Percentiles rank a stretch among this genome's conserved stretches.
phyloP scores from a whole-genome alignment of 257 asterid species.

The Ajuga chamaepitys region DNA sequence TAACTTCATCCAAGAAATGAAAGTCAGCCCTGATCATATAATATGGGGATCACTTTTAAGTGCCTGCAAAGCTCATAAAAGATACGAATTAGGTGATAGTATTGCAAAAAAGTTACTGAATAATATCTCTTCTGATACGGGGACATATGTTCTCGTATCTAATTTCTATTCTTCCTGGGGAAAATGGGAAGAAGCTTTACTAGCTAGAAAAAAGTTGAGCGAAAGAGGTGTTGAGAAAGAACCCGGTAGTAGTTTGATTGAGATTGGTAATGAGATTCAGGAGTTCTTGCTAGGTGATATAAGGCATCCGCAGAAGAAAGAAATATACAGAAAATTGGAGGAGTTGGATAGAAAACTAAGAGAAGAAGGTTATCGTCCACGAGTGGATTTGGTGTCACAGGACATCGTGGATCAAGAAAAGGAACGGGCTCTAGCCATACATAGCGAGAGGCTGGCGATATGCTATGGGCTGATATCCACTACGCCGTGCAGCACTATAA shows the following conservation, averaged over 20 bases:
- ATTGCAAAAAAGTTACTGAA: conserved; percentile 23
- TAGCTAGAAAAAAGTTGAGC: conserved; percentile 31
- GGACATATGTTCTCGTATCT: conserved; percentile 27
- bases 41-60: conserved; percentile 47
- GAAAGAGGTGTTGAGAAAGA: conserved; percentile 33
- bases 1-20: conserved; percentile 24
- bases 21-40: conserved; percentile 28
- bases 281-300: conserved; percentile 47
- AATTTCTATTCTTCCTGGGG: conserved; percentile 37
- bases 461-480: conserved; percentile 46
- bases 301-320: conserved; percentile 45
- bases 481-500: conserved; percentile 18
- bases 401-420: conserved; percentile 38
- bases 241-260: conserved; percentile 52
- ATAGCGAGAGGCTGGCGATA: conserved; percentile 55
- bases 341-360: conserved; percentile 26
- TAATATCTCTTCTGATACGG: conserved; percentile 24
- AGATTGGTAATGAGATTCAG: conserved; percentile 34
- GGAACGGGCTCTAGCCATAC: conserved; percentile 37
- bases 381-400: conserved; percentile 29
- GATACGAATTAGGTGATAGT: conserved; percentile 32
- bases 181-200: conserved; percentile 38
- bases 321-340: conserved; percentile 31
- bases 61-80: conserved; percentile 43
- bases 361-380: conserved; percentile 38